These are phyloP conservation scores for Pestalotiopsis fici DNA, from an alignment of 2,329 filamentous ascomycete genomes.

Conservation along the genomic window DNA sequence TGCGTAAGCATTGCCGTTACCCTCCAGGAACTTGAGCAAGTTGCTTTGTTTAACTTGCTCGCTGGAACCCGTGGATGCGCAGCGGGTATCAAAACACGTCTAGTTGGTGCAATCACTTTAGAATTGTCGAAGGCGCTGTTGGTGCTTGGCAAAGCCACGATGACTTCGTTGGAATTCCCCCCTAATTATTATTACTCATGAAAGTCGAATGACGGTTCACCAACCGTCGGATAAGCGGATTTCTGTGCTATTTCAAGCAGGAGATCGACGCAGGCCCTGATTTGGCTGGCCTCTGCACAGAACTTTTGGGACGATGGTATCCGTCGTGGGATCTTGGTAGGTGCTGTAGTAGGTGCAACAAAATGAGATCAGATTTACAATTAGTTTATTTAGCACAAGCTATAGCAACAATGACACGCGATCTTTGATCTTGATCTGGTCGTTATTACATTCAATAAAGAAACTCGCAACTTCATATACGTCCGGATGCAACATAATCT, in stretches of 20 bases:
- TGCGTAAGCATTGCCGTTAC: not conserved
- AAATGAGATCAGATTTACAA: not conserved
- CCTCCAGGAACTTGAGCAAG: not conserved
- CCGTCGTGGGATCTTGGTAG: not conserved
- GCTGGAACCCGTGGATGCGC: no score
- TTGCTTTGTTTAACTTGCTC: not conserved
- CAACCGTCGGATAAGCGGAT: not conserved
- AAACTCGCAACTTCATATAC: not conserved
- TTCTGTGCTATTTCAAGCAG: not conserved
- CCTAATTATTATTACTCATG: no score
- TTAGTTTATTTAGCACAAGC: not conserved
- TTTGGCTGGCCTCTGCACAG: not conserved
- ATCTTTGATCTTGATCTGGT: not conserved
- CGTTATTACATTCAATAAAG: not conserved
- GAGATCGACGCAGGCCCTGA: not conserved
- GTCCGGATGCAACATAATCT: not conserved
- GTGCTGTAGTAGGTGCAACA: not conserved
- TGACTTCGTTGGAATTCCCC: not conserved
- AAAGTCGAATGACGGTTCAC: not conserved
- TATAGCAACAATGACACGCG: not conserved
- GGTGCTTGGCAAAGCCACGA: not conserved
- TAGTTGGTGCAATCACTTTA: no score
- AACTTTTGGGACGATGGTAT: not conserved
- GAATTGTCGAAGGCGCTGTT: not conserved
- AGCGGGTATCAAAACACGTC: no score